These are phyloP conservation scores for Pseudocercospora crystallina DNA, from an alignment of 2,329 filamentous ascomycete species.

Conservation along the genomic window DNA sequence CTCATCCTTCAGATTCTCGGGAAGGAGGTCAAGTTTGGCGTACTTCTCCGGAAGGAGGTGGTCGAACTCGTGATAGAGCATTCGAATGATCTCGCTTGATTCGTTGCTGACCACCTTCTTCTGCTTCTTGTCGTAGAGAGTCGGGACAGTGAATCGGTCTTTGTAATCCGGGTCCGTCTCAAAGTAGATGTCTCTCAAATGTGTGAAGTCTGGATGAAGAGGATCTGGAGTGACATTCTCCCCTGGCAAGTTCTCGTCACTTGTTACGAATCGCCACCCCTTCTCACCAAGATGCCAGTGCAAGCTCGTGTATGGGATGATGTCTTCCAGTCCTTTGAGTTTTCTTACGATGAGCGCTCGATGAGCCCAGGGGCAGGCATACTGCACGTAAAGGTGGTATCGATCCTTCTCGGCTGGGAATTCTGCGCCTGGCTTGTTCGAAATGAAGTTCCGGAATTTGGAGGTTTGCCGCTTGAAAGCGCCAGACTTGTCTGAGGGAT, in stretches of 20 bases:
- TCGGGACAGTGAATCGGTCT: constrained; percentile 84
- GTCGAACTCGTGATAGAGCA: constrained; percentile 83
- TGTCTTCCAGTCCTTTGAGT: constrained; percentile 87
- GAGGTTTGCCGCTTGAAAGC: constrained; percentile 91
- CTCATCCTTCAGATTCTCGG: constrained; percentile 42
- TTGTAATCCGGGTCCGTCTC: constrained; percentile 67
- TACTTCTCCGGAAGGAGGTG: constrained; percentile 45
- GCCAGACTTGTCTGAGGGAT: constrained; percentile 72
- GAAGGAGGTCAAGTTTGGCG: constrained; percentile 47
- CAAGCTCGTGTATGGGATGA: constrained; percentile 76
- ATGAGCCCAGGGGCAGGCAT: constrained; percentile 93
- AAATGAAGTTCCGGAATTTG: constrained; percentile 79
- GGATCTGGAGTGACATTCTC: constrained; percentile 61
- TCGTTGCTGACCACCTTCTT: constrained; percentile 86
- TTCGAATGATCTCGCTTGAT: constrained; percentile 87
- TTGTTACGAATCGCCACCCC: constrained; percentile 80
- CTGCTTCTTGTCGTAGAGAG: constrained; percentile 75
- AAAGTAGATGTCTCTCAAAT: constrained; percentile 80
- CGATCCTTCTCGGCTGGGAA: constrained; percentile 84
- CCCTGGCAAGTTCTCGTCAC: constrained; percentile 60
- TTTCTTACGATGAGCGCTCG: constrained; percentile 83
- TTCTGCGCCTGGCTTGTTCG: constrained; percentile 66
- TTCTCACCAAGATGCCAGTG: constrained; percentile 82
- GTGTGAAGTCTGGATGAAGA: constrained; percentile 65
- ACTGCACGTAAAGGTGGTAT: constrained; percentile 94